These are phyloP conservation scores for Rhodotorula sphaerocarpa DNA, from an alignment of 768 basidiomycete genomes.

Conservation along the genomic window DNA sequence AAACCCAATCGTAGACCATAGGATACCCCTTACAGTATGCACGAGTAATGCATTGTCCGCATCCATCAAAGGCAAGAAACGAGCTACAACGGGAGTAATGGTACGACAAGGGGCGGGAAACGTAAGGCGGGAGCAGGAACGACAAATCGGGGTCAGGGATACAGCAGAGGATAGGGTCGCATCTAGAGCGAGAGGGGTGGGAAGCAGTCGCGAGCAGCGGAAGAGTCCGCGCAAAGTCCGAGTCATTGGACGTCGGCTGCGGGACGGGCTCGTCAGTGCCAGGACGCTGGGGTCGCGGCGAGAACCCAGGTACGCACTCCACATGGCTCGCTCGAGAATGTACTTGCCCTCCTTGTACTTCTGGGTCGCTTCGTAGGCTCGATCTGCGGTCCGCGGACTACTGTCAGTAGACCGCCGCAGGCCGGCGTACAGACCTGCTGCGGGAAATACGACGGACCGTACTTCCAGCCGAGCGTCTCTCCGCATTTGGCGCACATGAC, in stretches of 20 bases:
- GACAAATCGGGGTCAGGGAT: too few species aligned
- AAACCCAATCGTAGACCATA: too few species aligned
- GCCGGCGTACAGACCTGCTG: too few species aligned
- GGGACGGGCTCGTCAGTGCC: neutral
- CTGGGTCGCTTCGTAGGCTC: constrained; percentile 78
- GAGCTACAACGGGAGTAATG: too few species aligned
- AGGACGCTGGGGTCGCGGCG: neutral
- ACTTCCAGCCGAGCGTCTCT: constrained; percentile 91
- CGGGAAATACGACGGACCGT: constrained; percentile 53
- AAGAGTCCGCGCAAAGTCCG: neutral
- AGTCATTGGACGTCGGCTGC: constrained; percentile 2
- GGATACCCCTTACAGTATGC: too few species aligned
- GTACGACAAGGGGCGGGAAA: too few species aligned
- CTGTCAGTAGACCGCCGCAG: too few species aligned
- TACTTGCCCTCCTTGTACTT: constrained; percentile 98
- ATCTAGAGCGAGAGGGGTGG: too few species aligned
- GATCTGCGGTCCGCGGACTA: constrained; percentile 58
- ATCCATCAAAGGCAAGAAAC: too few species aligned
- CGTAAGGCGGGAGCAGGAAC: too few species aligned
- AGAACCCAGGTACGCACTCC: constrained; percentile 34
- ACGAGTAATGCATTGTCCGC: too few species aligned
- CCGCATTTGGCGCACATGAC: constrained; percentile 88
- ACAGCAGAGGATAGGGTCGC: neutral
- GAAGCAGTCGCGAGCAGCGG: too few species aligned
- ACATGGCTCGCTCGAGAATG: constrained; percentile 63